These are phyloP conservation scores for Sporobolomyces pararoseus DNA, from an alignment of 768 basidiomycete species.

Conservation along the genomic window DNA sequence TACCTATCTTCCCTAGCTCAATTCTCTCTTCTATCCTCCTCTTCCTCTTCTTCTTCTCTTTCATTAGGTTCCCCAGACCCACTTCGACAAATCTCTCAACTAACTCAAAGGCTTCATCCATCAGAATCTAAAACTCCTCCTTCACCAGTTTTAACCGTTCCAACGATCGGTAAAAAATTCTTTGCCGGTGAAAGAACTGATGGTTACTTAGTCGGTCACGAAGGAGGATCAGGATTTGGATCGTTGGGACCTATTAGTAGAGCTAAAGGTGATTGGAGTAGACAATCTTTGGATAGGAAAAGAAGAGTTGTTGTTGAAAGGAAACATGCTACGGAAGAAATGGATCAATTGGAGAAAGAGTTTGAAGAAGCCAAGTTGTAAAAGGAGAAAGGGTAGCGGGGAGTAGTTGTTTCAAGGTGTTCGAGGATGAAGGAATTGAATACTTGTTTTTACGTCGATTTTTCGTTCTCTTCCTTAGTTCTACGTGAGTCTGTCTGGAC, in stretches of 20 bases:
- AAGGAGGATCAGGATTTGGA: not conserved
- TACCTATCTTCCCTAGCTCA: conserved; percentile 37
- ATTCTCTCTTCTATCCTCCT: conserved; percentile 23
- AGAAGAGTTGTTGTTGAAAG: not conserved
- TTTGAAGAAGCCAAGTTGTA: conserved; percentile 2
- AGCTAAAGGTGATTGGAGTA: conserved; percentile 13
- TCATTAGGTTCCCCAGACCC: conserved; percentile 18
- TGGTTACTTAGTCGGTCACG: not conserved
- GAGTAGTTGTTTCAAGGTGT: too few relatives aligned
- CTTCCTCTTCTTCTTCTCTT: not conserved
- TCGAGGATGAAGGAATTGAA: too few relatives aligned
- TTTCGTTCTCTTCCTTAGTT: too few relatives aligned
- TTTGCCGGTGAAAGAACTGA: conserved; percentile 25
- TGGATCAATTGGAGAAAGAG: conserved; percentile 6
- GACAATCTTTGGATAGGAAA: not conserved
- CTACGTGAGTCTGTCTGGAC: too few relatives aligned
- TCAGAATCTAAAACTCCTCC: conserved; percentile 24
- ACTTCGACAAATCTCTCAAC: conserved; percentile 12
- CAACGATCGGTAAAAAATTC: conserved; percentile 12
- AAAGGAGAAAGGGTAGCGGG: not conserved
- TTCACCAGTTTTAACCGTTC: conserved; percentile 28
- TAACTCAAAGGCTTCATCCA: conserved; percentile 24
- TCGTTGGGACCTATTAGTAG: not conserved
- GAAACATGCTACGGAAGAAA: not conserved
- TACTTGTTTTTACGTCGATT: too few relatives aligned